phyloP scores from a whole-genome alignment of 805 yeast genomes.

The Danielia oregonensis region DNA sequence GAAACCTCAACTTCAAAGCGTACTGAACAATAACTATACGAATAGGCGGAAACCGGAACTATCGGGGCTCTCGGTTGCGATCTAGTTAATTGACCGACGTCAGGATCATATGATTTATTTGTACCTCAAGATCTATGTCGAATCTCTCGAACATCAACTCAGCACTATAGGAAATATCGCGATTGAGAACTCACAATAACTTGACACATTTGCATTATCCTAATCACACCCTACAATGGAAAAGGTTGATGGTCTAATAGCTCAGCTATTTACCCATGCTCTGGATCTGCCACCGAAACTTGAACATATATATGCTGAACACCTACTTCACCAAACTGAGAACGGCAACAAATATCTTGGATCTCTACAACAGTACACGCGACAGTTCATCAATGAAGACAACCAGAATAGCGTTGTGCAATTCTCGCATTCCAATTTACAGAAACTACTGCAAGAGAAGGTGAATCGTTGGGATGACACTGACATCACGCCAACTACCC shows the following conservation, averaged over 20 bases:
- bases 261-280: background rate
- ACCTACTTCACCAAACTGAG: constrained; percentile 26
- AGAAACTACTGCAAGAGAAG: constrained; percentile 9
- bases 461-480: constrained; percentile 13
- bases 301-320: constrained; percentile 29
- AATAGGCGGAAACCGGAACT: too few species aligned
- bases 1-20: too few species aligned
- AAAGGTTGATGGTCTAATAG: background rate
- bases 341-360: constrained; percentile 29
- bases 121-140: too few species aligned
- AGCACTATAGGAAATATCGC: too few species aligned
- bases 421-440: constrained; percentile 19
- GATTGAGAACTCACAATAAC: too few species aligned
- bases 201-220: too few species aligned
- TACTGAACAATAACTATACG: too few species aligned
- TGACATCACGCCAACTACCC: constrained; percentile 1
- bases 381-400: constrained; percentile 27
- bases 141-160: too few species aligned
- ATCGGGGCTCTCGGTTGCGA: too few species aligned
- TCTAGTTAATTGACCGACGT: too few species aligned
- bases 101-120: too few species aligned
- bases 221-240: too few species aligned
- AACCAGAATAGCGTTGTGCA: constrained; percentile 19
- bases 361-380: constrained; percentile 31
- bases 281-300: background rate